Percentiles rank a stretch among this genome's conserved stretches.
Evolutionary conservation across 129 eudicot species (phyloP).

Genomic region (Escallonia herrerae): DNA sequence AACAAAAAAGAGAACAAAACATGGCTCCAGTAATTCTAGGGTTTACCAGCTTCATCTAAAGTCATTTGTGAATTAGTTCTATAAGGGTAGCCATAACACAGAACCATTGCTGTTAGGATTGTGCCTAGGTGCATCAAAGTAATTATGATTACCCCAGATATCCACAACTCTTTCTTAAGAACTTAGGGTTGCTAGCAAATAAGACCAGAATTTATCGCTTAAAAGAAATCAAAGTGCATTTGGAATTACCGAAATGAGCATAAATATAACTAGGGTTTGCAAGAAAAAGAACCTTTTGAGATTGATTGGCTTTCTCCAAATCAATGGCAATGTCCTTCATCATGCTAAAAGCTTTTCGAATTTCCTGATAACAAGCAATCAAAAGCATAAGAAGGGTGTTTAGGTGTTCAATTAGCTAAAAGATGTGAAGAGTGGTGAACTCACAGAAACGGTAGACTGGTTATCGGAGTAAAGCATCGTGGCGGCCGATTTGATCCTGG

Average conservation of each 20-base stretch:
- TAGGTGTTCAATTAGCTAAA: background rate
- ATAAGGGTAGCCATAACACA: too few species aligned
- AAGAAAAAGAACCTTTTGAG: slow-evolving; percentile 37
- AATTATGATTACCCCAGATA: too few species aligned
- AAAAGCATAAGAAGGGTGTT: background rate
- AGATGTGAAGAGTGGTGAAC: background rate
- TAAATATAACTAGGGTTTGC: slow-evolving; percentile 11
- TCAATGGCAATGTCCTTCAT: slow-evolving; percentile 75
- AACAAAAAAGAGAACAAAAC: too few species aligned
- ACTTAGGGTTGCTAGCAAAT: background rate
- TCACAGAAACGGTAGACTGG: slow-evolving; percentile 57
- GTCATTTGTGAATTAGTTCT: too few species aligned
- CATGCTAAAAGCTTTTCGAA: slow-evolving; percentile 40
- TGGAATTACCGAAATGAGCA: too few species aligned
- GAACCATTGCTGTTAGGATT: too few species aligned
- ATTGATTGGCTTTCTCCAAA: slow-evolving; percentile 45
- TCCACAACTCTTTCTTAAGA: background rate
- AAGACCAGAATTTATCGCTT: background rate
- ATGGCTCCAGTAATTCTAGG: too few species aligned
- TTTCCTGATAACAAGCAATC: slow-evolving; percentile 35
- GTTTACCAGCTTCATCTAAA: too few species aligned
- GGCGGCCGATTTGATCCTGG: slow-evolving; percentile 46
- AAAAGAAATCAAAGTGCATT: background rate
- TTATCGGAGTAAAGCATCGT: slow-evolving; percentile 39
- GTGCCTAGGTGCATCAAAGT: too few species aligned